phyloP scores from a whole-genome alignment of 371 early-diverging fungal species.

The Sporodiniella umbellata region DNA sequence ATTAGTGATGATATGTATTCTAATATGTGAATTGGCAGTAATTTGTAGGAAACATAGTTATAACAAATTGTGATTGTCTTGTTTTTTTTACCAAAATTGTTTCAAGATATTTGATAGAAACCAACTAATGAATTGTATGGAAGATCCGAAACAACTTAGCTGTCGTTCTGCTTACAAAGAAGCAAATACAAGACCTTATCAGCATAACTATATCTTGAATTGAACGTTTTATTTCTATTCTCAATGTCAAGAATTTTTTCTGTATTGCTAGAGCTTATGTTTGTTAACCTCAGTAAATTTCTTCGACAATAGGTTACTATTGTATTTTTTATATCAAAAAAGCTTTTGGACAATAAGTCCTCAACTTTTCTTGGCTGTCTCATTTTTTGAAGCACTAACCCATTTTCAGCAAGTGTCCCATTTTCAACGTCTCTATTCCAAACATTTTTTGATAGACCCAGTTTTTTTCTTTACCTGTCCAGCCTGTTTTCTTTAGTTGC shows the following conservation, averaged over 20 bases:
- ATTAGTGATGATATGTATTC: neutral
- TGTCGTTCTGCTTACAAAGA: constrained; percentile 14
- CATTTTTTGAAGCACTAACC: no score
- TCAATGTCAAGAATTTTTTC: constrained; percentile 5
- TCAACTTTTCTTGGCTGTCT: no score
- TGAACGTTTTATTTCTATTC: constrained; percentile 4
- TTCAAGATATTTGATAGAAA: constrained; percentile 9
- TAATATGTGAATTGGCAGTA: neutral
- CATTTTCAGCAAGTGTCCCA: no score
- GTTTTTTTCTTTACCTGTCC: no score
- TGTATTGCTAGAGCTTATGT: neutral
- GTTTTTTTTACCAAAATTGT: constrained; percentile 1
- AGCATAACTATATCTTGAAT: constrained; percentile 1
- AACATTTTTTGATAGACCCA: no score
- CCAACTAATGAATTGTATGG: constrained; percentile 6
- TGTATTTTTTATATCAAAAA: constrained; percentile 15
- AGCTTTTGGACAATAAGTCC: no score
- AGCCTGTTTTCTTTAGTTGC: no score
- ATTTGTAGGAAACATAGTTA: neutral
- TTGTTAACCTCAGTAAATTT: constrained; percentile 5
- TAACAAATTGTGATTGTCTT: neutral
- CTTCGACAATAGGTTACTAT: constrained; percentile 3
- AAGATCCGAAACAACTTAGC: constrained; percentile 9
- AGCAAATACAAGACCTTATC: constrained; percentile 6
- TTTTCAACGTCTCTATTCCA: no score